phyloP scores from a whole-genome alignment of 345 rosid species.

The Hibiscus trionum region DNA sequence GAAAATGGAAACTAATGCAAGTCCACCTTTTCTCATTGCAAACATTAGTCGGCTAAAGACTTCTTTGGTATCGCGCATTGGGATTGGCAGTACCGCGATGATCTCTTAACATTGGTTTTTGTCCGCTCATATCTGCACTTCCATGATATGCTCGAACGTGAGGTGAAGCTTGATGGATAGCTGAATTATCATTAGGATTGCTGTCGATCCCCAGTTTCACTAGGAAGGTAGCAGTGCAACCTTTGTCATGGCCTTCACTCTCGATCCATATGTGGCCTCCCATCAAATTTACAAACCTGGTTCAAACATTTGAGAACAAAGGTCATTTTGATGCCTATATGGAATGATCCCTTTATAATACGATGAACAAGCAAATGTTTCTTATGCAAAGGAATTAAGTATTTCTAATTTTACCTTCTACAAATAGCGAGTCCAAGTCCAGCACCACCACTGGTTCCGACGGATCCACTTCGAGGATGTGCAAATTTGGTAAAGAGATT shows the following conservation, averaged over 20 bases:
- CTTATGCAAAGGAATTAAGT: not conserved
- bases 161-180: slow-evolving; percentile 30
- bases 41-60: slow-evolving; percentile 21
- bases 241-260: slow-evolving; percentile 78
- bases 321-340: not conserved
- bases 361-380: not conserved
- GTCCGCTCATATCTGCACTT: slow-evolving; percentile 39
- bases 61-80: slow-evolving; percentile 38
- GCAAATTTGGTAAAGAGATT: slow-evolving; percentile 60
- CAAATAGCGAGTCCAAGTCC: slow-evolving; percentile 95
- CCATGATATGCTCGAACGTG: slow-evolving; percentile 41
- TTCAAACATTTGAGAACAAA: slow-evolving; percentile 14
- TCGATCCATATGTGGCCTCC: slow-evolving; percentile 88
- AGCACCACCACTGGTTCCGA: slow-evolving; percentile 36
- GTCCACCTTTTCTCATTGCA: not conserved
- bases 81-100: slow-evolving; percentile 14
- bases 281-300: slow-evolving; percentile 86
- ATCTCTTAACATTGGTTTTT: slow-evolving; percentile 22
- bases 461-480: slow-evolving; percentile 45
- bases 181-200: slow-evolving; percentile 25
- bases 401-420: slow-evolving; percentile 51
- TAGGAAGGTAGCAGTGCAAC: slow-evolving; percentile 53
- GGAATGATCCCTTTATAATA: not conserved
- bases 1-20: not conserved
- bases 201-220: slow-evolving; percentile 60